A percentile compares a stretch with the other conserved stretches of the same genome.
These are phyloP conservation scores for Pleurotus ostreatus DNA, from an alignment of 768 basidiomycete genomes.

Conservation along the genomic window DNA sequence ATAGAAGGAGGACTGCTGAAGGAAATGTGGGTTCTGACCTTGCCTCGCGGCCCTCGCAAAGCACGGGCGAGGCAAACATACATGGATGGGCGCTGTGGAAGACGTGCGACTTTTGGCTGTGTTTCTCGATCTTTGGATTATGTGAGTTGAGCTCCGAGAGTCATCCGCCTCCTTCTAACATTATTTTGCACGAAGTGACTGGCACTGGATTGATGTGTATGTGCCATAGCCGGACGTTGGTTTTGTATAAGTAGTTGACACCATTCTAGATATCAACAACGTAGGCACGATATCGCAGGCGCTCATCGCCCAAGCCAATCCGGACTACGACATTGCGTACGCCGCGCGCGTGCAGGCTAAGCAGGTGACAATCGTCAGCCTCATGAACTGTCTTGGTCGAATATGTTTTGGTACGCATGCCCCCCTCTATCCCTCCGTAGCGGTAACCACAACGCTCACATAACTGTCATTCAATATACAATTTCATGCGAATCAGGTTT, in stretches of 20 bases:
- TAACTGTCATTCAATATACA: background rate
- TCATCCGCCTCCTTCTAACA: slow-evolving; percentile 17
- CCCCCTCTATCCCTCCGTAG: background rate
- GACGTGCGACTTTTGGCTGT: slow-evolving; percentile 22
- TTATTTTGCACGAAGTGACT: slow-evolving; percentile 39
- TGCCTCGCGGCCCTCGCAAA: background rate
- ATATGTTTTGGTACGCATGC: slow-evolving; percentile 59
- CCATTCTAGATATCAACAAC: slow-evolving; percentile 69
- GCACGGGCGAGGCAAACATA: slow-evolving; percentile 14
- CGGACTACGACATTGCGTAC: slow-evolving; percentile 60
- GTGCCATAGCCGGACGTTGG: slow-evolving; percentile 17
- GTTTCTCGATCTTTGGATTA: slow-evolving; percentile 47
- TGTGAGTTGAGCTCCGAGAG: slow-evolving; percentile 34
- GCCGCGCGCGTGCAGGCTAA: slow-evolving; percentile 75
- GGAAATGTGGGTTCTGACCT: background rate
- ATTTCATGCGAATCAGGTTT: slow-evolving; percentile 39
- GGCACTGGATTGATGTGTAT: slow-evolving; percentile 77
- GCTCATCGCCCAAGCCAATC: slow-evolving; percentile 56
- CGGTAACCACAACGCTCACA: background rate
- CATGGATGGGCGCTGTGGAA: slow-evolving; percentile 17
- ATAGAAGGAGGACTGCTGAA: background rate
- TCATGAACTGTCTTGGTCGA: slow-evolving; percentile 80
- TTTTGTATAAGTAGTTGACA: background rate
- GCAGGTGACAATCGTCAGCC: slow-evolving; percentile 79
- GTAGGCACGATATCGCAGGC: slow-evolving; percentile 71